Base-by-base conservation (phyloP, 2,329 filamentous ascomycete species). In the Ophiostoma sp. region DNA sequence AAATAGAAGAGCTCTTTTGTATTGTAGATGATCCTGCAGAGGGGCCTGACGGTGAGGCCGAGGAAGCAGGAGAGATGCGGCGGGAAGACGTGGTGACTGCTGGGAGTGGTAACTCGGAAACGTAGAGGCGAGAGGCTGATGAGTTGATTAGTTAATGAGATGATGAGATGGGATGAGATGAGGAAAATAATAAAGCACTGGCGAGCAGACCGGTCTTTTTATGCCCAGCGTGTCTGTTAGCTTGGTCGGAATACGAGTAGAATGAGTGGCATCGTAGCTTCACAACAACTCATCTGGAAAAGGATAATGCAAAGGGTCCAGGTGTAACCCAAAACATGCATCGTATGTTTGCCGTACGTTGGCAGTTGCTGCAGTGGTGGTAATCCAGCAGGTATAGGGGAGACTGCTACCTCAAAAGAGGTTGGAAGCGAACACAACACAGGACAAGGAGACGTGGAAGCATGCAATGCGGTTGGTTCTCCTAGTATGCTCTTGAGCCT, bases 81-180 rank as follows among this genome's bases (percentile, higher is more conserved):
- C 69, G 71, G 69, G 71, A 72, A 69, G 71, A 72, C 70, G 71
- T 65, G 62, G 66, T 64, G 63, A 16, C 41, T 72, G 68, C 69
- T 71, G 69, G 47, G 64, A 27, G 52, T 12, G 42, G n/a, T 40
- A 36, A 27, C 49, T 27, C 27, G 18, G 16, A 27, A 14, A 27
- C 38, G 64, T 60, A 7, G 7, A 7, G 5, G 41, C 16, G 64
- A 40, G 42, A 16, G 42, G 58, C 14, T 42, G 38, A n/a, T 63
- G 58, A 41, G 36, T 14, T 7, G 18, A 38, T 40, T 7, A 27
- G 38, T 7, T 41, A 36, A 41, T 62, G 58, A 62, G 27, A 16
- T 12, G 18, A 14, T 12, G 14, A 49, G 45, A 49, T 49, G 45
- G 16, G 45, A 58, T 58, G 27, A 58, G 27, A 60, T 60, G 55